Evolutionary conservation across 106 monocot genomes (phyloP), one percentile per base, ranked within the genome.

Genomic region (Acorus calamus): DNA sequence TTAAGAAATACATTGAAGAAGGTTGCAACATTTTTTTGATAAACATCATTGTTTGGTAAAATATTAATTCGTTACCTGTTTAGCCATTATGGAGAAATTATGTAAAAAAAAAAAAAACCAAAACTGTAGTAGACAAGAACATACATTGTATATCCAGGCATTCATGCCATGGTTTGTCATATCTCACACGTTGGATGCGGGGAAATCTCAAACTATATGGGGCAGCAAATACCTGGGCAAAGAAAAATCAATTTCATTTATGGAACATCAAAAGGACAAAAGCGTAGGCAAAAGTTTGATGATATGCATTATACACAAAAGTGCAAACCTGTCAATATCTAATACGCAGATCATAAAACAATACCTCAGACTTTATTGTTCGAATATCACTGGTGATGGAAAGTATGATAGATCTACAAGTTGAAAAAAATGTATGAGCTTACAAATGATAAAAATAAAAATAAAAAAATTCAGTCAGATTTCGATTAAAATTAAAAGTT

Each of bases 81-180:
- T 28, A 28, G 28, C 1, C 28, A 28, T 28, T 28, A 28, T 28
- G 28, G 0, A 28, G 52, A 11, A 52, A 28, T 28, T 28, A 28
- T 28, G 28, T 28, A 28, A 61, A 11, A 52, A 61, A 7, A 11
- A 61, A 61, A 61, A 61, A 45, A 46, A 8, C 11, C 11, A 3
- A 53, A 53, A 53, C 7, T 52, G 43, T 2, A 28, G 48, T 50
- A 58, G 11, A 28, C 41, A 55, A 47, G 10, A 54, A 59, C 80
- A 73, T 83, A 98, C 98, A 88, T 58, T 92, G 84, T 61, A 98
- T 69, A 77, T 98, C 91, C 62, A 98, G 87, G 80, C 98, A 98
- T 70, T 98, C 98, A 73, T 98, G 79, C 98, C 98, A 98, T 56
- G 88, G 92, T 81, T 98, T 98, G 64, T 98, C 98, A 73, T 98